Evolutionary conservation across 352 stramenopile species (phyloP), one percentile per base, ranked within the genome.

Genomic region (Globisporangium heterothallicum): DNA sequence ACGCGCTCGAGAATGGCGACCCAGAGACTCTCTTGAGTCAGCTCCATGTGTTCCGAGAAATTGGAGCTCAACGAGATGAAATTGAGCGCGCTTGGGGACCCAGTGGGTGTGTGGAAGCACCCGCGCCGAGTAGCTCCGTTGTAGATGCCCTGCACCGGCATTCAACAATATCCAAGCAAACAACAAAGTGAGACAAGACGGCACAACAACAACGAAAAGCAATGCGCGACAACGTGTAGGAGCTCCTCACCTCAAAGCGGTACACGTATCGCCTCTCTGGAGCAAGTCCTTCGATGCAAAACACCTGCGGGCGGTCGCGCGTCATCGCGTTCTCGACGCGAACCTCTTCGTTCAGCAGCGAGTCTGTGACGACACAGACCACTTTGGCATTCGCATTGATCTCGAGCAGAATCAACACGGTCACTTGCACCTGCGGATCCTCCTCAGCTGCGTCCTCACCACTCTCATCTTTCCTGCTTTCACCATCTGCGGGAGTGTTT

Each of bases 251-350:
- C 54, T 86, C 78, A 44, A 92, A 90, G 13, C 63, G 72, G 30
- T 86, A 88, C 0, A 86, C 53, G 26, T 86, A 92, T 50, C 81
- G 63, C 19, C 74, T 59, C 32, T 87, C 64, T n/a, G 75, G 74
- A 5, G 53, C 29, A 9, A 92, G 58, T 0, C 54, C 66, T 6
- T 61, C 13, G 25, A 87, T 68, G 21, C 57, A 48, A 58, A 92
- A 88, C 1, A 86, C 60, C 2, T 64, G 42, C 0, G 81, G 81
- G 7, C 54, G 49, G 22, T 78, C 56, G 3, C 61, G 52, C 16
- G 26, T 42, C 18, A 88, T 29, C 13, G 70, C 50, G 19, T 61
- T 30, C 0, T 42, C 58, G 13, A 88, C 58, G 16, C 73, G 70
- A 5, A 64, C 48, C 36, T 86, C 66, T 35, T 64, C 53, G 48